Evolutionary conservation across 176 grass and related monocot genomes (phyloP).

Genomic region (Bothriochloa decipiens): DNA sequence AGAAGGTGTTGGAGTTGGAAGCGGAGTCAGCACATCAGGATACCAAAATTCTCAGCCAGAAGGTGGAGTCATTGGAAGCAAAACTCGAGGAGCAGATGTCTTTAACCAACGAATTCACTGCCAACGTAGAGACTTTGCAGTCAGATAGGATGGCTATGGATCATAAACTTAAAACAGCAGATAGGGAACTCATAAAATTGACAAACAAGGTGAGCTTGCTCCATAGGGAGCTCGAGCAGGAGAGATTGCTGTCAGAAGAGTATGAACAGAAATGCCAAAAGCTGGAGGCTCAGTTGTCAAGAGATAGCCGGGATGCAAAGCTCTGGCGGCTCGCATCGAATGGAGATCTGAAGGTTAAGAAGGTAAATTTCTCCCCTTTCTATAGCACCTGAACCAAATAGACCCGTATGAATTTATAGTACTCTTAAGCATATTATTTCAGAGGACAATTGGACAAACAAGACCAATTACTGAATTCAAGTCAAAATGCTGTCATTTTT

Average conservation of each 20-base stretch:
- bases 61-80: constrained; percentile 56
- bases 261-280: constrained; percentile 61
- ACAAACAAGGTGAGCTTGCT: constrained; percentile 61
- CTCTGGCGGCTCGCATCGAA: constrained; percentile 58
- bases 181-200: constrained; percentile 58
- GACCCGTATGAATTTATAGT: not conserved
- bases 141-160: constrained; percentile 60
- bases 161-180: constrained; percentile 59
- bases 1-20: constrained; percentile 57
- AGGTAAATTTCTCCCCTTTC: constrained; percentile 53
- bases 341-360: constrained; percentile 74
- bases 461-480: not conserved
- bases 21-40: constrained; percentile 55
- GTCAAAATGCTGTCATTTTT: constrained; percentile 36
- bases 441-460: not conserved
- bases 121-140: constrained; percentile 53
- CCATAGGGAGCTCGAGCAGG: constrained; percentile 65
- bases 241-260: constrained; percentile 66
- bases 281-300: constrained; percentile 65
- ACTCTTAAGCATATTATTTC: constrained; percentile 8
- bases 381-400: not conserved
- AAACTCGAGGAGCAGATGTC: constrained; percentile 60
- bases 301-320: constrained; percentile 52
- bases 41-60: constrained; percentile 46
- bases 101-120: constrained; percentile 46